Evolutionary conservation across 345 rosid species (phyloP), one percentile per base, ranked within the genome.

Genomic region (Gossypium turneri): DNA sequence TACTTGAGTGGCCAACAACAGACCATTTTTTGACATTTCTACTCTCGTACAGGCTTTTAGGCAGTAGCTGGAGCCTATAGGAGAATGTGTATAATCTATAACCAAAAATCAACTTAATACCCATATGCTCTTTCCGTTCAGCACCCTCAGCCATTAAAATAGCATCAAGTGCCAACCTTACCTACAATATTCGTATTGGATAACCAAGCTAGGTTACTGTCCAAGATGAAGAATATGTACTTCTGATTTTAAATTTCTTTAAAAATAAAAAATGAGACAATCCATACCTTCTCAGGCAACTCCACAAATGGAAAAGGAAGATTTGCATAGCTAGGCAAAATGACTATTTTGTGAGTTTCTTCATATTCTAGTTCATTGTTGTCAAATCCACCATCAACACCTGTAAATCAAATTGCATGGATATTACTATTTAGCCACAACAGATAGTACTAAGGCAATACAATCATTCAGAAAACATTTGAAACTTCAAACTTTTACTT

Each of bases 321-420:
- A 38, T 90, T 80, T 34, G 86, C 86, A 67, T 87, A 85, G 74
- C 82, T 88, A 56, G 98, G 99, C 79, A 96, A 87, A 68, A 96
- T 81, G 65, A 93, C 90, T 57, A 93, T 86, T 64, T 73, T 85
- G 75, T 83, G 82, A 73, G 85, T 82, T 77, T 92, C 95, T 73
- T 96, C 99, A 73, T 90, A 92, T 83, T 90, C 92, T 67, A 89
- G 83, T 73, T 89, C 98, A 75, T 77, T 89, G 86, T 85, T 92
- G 81, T 92, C 99, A 82, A 96, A 96, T 12, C 98, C 99, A 43
- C 98, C 99, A 66, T 92, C 97, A 62, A 92, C 70, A 69, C 99
- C 99, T 96, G 77, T 73, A 81, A 73, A 73, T 63, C 25, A 75
- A 20, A 82, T 51, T 5, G 43, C 43, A 73, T 34, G 6, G 38